Evolutionary conservation across 2,329 filamentous ascomycete genomes (phyloP).

Genomic region (Harringtonia aguacate): DNA sequence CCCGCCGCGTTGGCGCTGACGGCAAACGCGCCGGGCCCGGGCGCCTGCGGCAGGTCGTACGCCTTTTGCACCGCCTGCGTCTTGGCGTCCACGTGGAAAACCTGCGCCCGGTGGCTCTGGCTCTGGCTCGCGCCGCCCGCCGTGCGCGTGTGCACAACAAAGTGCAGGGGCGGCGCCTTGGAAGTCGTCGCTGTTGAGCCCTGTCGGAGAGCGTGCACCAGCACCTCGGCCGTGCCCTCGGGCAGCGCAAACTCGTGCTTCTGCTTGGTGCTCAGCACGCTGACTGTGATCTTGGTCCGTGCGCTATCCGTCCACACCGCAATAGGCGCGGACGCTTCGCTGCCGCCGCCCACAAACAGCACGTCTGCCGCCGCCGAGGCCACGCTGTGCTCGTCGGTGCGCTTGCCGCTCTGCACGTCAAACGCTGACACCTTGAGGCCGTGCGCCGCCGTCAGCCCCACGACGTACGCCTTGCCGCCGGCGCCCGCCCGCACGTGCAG

Average conservation of each 20-base stretch:
- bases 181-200: slow-evolving; percentile 33
- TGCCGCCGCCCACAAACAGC: slow-evolving; percentile 65
- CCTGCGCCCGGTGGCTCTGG: slow-evolving; percentile 44
- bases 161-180: slow-evolving; percentile 63
- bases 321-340: slow-evolving; percentile 63
- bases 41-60: slow-evolving; percentile 65
- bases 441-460: slow-evolving; percentile 64
- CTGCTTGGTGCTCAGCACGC: slow-evolving; percentile 53
- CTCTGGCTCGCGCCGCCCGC: slow-evolving; percentile 56
- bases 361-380: slow-evolving; percentile 53
- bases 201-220: slow-evolving; percentile 14
- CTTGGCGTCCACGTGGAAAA: slow-evolving; percentile 73
- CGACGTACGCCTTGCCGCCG: slow-evolving; percentile 61
- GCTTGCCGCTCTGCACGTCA: slow-evolving; percentile 62
- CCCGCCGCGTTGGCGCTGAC: slow-evolving; percentile 61
- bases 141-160: slow-evolving; percentile 73
- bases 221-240: slow-evolving; percentile 2
- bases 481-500: slow-evolving; percentile 57
- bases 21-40: slow-evolving; percentile 65
- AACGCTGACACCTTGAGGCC: slow-evolving; percentile 67
- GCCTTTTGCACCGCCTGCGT: slow-evolving; percentile 60
- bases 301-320: slow-evolving; percentile 63
- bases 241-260: slow-evolving; percentile 26
- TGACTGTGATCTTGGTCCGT: slow-evolving; percentile 54
- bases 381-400: slow-evolving; percentile 56